Base-by-base conservation (phyloP, 2,329 filamentous ascomycete species). In the Sphaerostilbella broomeana region DNA sequence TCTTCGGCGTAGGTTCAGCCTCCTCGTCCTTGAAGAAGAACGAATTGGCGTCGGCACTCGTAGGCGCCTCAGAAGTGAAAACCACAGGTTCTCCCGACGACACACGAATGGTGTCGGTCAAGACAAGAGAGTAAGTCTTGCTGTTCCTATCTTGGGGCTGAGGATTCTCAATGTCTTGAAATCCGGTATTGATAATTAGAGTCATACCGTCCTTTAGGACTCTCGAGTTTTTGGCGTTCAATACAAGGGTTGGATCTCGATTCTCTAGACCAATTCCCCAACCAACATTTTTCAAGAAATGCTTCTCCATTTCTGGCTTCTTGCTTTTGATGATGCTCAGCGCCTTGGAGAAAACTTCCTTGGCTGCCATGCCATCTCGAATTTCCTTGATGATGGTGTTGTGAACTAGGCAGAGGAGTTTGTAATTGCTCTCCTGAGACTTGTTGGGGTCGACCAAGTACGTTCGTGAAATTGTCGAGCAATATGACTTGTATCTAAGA, bases 21-120 rank as follows among this genome's bases (percentile, higher is more conserved):
- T 94, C 86, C 57, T 94, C 87, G 51, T 97, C 90, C 58, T 95
- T 94, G 71, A 98, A 98, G 67, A 95, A 97, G 70, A 98, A 98
- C 0, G 90, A 95, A 26, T 90, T 90, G 4, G 88, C 88, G 54
- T 97, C 92, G 43, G 94, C 78, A 56, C 95, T 90, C 19, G 86
- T 85, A 2, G 89, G 81, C 1, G 90, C 89, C 57, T 95, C 89
- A 43, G 87, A 88, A 13, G 92, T 98, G 65, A 98, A 97, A 19
- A 95, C 80, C 21, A 88, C 82, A 1, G 84, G 77, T 35, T 94
- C 87, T n/a, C 67, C 67, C 5, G 77, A 70, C 9, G 84, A 86
- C 35, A 95, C 87, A 52, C 92, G 86, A 30, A 98, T 82, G 0
- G 94, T 98, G 62, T 98, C 92, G 2, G 86, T 89, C 32, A 98